Evolutionary conservation across 225 moss, liverwort and hornwort species (phyloP).

Genomic region (Ulota crispa): DNA sequence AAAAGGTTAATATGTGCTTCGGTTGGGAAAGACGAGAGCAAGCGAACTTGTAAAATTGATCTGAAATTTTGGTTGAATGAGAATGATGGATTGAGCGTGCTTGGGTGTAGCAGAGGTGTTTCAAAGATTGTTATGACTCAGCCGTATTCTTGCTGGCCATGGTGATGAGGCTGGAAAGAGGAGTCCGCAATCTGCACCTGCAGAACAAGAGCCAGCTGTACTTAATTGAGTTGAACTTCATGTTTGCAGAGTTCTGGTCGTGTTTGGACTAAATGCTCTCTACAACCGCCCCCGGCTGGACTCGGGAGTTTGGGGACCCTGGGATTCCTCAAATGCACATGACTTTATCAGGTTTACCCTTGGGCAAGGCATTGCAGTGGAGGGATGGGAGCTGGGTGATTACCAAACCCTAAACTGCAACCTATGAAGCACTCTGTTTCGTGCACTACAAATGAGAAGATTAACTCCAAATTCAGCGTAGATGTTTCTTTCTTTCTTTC

Average conservation of each 20-base stretch:
- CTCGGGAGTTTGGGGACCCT: conserved; percentile 34
- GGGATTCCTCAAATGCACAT: conserved; percentile 65
- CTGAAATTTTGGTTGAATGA: neutral
- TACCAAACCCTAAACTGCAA: neutral
- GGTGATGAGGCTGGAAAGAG: neutral
- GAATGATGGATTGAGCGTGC: neutral
- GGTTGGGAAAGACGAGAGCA: too few species aligned
- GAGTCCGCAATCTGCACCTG: neutral
- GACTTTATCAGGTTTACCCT: conserved; percentile 66
- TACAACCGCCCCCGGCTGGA: conserved; percentile 48
- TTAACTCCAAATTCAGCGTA: too few species aligned
- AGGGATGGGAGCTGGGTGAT: conserved; percentile 86
- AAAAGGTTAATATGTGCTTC: neutral
- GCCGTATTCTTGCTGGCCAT: neutral
- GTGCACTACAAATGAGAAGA: neutral
- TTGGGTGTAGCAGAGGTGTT: neutral
- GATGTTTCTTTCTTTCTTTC: too few species aligned
- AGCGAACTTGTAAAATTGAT: neutral
- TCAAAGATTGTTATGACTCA: neutral
- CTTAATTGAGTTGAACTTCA: neutral
- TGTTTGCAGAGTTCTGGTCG: conserved; percentile 52
- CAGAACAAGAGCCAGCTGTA: neutral
- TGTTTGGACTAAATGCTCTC: conserved; percentile 76
- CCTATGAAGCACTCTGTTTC: neutral
- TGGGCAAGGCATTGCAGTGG: conserved; percentile 59